phyloP scores from a whole-genome alignment of 1,139 yeast genomes.

The Hanseniaspora uvarum region DNA sequence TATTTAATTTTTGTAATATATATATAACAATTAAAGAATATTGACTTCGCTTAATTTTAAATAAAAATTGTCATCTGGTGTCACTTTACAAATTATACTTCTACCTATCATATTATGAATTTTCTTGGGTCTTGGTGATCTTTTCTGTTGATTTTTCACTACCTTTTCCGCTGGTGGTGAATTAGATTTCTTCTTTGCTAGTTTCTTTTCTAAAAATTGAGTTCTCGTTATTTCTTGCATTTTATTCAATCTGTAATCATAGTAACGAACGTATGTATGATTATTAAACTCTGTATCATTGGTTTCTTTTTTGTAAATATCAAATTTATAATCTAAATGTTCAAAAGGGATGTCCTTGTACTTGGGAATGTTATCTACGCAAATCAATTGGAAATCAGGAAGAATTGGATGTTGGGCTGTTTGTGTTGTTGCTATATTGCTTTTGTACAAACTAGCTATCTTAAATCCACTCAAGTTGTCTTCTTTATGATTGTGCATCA shows the following conservation, averaged over 20 bases:
- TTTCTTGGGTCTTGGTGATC: background rate
- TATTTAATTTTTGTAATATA: background rate
- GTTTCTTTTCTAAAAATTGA: conserved; percentile 3
- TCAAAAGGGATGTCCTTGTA: conserved; percentile 4
- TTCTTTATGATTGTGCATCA: background rate
- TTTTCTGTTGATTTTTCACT: background rate
- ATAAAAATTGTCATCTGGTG: background rate
- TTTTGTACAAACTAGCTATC: conserved; percentile 1
- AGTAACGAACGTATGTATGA: conserved; percentile 6
- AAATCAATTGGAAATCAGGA: conserved; percentile 11
- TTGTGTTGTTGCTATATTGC: conserved; percentile 2
- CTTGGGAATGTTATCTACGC: background rate
- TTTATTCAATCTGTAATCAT: background rate
- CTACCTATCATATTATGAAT: conserved; percentile 7
- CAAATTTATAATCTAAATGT: conserved; percentile 7
- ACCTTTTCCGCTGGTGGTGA: background rate
- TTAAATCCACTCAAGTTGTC: background rate
- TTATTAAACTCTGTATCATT: background rate
- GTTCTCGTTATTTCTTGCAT: background rate
- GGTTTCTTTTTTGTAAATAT: background rate
- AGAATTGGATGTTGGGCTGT: conserved; percentile 9
- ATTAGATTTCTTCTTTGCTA: background rate
- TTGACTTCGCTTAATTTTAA: conserved; percentile 2
- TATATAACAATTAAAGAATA: background rate
- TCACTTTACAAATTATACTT: conserved; percentile 2